Evolutionary conservation across 2,329 filamentous ascomycete species (phyloP), one percentile per base, ranked within the genome.

Genomic region (Mycosphaerella sp.): DNA sequence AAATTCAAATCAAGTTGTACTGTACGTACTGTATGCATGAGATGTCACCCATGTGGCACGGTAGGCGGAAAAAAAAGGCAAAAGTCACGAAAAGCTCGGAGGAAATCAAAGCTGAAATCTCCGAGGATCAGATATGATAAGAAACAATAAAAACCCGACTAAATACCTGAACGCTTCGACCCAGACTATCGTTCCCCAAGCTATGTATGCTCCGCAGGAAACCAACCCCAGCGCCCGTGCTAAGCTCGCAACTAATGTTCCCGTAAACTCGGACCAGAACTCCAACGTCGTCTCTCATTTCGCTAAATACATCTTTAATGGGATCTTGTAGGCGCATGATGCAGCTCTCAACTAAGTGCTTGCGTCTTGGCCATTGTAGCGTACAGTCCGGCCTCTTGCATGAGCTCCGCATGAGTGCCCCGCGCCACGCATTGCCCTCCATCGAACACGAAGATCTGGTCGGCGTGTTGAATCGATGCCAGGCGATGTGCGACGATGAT

Each of bases 381-480:
- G 52, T 76, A 77, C 41, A 74, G 66, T 2, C 68, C 69, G 36
- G 70, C 72, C 32, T 65, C 62, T 16, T 67, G 68, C 12, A 85
- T 69, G 57, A 85, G 68, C 61, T 83, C 79, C 5, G 73, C 70
- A 62, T 86, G 81, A 16, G 75, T 76, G n/a, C 85, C 82, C 49
- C 72, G 69, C 62, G 86, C 81, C 1, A 80, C 70, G 34, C 86
- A 75, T 17, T 66, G 77, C 18, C 84, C 81, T 54, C 82, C 77
- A 9, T 85, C 85, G 42, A 93, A 79, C 0, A 91, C 86, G 60
- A 87, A 88, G 37, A 90, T 90, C n/a, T 83, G 72, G 65, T 91
- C 83, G 1, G 86, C 85, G 59, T 89, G 85, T 66, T 87, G 86
- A 16, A 90, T 82, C 10, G 85, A 91, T 0, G 84, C 84, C 43